Evolutionary conservation across 306 rosid genomes (phyloP).

Genomic region (Castanopsis chinensis): DNA sequence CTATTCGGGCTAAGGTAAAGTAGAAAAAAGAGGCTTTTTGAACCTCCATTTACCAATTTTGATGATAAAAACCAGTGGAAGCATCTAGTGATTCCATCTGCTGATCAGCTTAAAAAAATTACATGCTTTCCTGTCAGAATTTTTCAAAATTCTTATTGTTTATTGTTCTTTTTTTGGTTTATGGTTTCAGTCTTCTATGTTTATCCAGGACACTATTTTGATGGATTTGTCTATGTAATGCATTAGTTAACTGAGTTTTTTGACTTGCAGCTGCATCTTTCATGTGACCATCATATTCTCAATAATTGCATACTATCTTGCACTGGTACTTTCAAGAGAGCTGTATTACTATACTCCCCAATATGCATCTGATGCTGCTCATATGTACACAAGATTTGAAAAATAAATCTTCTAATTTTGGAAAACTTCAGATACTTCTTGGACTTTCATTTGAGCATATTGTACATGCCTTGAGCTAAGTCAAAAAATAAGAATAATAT

Average conservation of each 20-base stretch:
- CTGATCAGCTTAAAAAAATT: neutral
- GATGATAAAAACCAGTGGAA: neutral
- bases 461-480: neutral
- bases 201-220: neutral
- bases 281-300: neutral
- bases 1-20: conserved; percentile 83
- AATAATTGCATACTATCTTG: neutral
- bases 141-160: neutral
- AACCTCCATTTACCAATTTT: conserved; percentile 9
- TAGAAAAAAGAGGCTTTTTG: conserved; percentile 8
- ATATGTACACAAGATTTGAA: neutral
- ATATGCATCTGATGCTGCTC: neutral
- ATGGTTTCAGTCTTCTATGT: neutral
- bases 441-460: neutral
- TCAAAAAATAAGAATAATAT: neutral
- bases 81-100: neutral
- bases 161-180: neutral
- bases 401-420: neutral
- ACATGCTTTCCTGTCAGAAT: neutral
- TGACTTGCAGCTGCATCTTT: neutral
- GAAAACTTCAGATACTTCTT: neutral
- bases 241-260: neutral
- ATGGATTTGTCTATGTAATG: neutral
- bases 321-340: neutral
- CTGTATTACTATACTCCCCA: neutral